Evolutionary conservation across 805 yeast species (phyloP).

Genomic region (Kluyveromyces dobzhanskii): DNA sequence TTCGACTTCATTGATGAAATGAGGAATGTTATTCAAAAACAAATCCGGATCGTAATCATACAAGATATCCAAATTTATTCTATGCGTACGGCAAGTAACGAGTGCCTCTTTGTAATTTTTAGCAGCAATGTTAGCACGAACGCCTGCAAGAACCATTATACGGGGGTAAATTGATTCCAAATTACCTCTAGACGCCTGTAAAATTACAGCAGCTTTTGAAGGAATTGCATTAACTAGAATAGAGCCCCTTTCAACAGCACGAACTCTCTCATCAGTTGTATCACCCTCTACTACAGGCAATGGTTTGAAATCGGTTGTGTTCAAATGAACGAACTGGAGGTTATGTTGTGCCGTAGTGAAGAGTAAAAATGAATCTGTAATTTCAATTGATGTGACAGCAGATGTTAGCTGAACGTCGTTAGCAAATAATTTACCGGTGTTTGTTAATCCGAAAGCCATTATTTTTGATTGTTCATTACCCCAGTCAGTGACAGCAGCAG

Average conservation of each 20-base stretch:
- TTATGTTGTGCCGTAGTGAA: constrained; percentile 86
- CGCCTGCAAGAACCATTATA: constrained; percentile 80
- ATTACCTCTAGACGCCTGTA: constrained; percentile 95
- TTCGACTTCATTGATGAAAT: constrained; percentile 62
- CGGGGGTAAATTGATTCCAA: constrained; percentile 91
- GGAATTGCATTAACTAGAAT: constrained; percentile 76
- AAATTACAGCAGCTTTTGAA: constrained; percentile 66
- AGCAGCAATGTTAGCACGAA: constrained; percentile 56
- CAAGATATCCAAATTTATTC: constrained; percentile 83
- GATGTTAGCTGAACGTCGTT: constrained; percentile 50
- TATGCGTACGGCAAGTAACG: constrained; percentile 74
- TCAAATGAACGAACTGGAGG: constrained; percentile 72
- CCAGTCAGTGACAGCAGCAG: constrained; percentile 21
- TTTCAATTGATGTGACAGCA: constrained; percentile 73
- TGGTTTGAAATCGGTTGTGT: constrained; percentile 33
- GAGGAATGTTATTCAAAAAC: constrained; percentile 55
- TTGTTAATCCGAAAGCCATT: constrained; percentile 63
- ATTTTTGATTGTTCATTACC: constrained; percentile 20
- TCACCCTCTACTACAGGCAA: constrained; percentile 31
- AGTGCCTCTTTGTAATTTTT: constrained; percentile 67
- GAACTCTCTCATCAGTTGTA: constrained; percentile 66
- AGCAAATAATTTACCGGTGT: constrained; percentile 66
- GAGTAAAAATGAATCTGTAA: constrained; percentile 63
- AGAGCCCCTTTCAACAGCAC: constrained; percentile 90
- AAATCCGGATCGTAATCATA: constrained; percentile 77